phyloP scores from a whole-genome alignment of 805 yeast genomes.

The Candida ipomoeae region DNA sequence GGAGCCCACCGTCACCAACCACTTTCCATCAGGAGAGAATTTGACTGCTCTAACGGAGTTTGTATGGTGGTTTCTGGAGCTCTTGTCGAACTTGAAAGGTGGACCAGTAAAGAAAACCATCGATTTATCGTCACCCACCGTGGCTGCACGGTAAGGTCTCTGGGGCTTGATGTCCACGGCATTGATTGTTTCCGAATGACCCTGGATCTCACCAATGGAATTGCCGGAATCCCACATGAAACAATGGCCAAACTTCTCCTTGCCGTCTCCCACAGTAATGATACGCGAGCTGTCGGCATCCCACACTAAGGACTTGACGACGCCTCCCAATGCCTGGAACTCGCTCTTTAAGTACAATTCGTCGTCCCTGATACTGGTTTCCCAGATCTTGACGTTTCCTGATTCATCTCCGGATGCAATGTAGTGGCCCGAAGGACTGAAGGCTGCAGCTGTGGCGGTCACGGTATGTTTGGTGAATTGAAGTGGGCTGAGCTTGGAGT shows the following conservation, averaged over 20 bases:
- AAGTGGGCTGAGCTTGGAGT: slow-evolving; percentile 40
- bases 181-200: slow-evolving; percentile 80
- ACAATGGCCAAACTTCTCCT: slow-evolving; percentile 86
- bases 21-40: slow-evolving; percentile 77
- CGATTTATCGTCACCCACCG: slow-evolving; percentile 86
- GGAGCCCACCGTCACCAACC: slow-evolving; percentile 75
- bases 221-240: slow-evolving; percentile 94
- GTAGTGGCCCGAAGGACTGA: slow-evolving; percentile 86
- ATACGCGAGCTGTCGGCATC: slow-evolving; percentile 82
- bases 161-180: slow-evolving; percentile 80
- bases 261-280: slow-evolving; percentile 94
- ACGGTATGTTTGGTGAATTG: slow-evolving; percentile 73
- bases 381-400: slow-evolving; percentile 93
- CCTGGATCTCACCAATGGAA: slow-evolving; percentile 93
- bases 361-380: slow-evolving; percentile 38
- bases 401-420: slow-evolving; percentile 88
- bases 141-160: slow-evolving; percentile 90
- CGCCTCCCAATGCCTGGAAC: slow-evolving; percentile 73
- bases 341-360: slow-evolving; percentile 69
- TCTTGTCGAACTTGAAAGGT: slow-evolving; percentile 80
- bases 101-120: slow-evolving; percentile 87
- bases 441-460: slow-evolving; percentile 76
- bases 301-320: slow-evolving; percentile 84
- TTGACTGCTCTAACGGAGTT: slow-evolving; percentile 78
- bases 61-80: slow-evolving; percentile 69